phyloP scores from a whole-genome alignment of 176 grass and related monocot genomes.

The Phyllostachys edulis region DNA sequence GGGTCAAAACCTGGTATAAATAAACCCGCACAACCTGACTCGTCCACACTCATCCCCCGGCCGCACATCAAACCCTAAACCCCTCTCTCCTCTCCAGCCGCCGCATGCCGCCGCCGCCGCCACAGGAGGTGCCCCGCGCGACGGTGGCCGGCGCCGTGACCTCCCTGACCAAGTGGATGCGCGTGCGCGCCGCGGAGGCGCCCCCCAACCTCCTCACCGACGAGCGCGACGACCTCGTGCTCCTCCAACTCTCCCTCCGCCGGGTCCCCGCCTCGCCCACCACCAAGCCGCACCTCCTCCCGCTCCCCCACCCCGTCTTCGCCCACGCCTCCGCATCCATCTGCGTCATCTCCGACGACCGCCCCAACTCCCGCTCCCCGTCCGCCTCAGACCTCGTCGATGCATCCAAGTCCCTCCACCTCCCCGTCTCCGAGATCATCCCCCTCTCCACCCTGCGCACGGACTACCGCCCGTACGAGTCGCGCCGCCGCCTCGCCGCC shows the following conservation, averaged over 20 bases:
- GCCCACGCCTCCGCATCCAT: slow-evolving; percentile 37
- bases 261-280: slow-evolving; percentile 34
- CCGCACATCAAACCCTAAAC: slow-evolving; percentile 23
- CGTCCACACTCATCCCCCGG: not conserved
- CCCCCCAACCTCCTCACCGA: slow-evolving; percentile 53
- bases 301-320: slow-evolving; percentile 50
- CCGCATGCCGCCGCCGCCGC: slow-evolving; percentile 19
- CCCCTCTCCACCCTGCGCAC: slow-evolving; percentile 62
- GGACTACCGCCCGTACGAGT: slow-evolving; percentile 75
- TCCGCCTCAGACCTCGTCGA: slow-evolving; percentile 41
- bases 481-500: slow-evolving; percentile 61
- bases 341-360: slow-evolving; percentile 69
- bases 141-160: slow-evolving; percentile 39
- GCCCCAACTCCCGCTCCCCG: slow-evolving; percentile 34
- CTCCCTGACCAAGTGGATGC: slow-evolving; percentile 59
- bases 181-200: slow-evolving; percentile 19
- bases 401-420: slow-evolving; percentile 38
- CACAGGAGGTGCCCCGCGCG: slow-evolving; percentile 21
- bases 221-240: slow-evolving; percentile 62
- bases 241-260: slow-evolving; percentile 57
- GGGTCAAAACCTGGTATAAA: no score
- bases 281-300: slow-evolving; percentile 47
- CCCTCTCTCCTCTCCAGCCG: not conserved
- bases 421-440: slow-evolving; percentile 65
- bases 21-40: not conserved